Evolutionary conservation across 2,329 filamentous ascomycete species (phyloP).

Genomic region (Paraphaeosphaeria minitans): DNA sequence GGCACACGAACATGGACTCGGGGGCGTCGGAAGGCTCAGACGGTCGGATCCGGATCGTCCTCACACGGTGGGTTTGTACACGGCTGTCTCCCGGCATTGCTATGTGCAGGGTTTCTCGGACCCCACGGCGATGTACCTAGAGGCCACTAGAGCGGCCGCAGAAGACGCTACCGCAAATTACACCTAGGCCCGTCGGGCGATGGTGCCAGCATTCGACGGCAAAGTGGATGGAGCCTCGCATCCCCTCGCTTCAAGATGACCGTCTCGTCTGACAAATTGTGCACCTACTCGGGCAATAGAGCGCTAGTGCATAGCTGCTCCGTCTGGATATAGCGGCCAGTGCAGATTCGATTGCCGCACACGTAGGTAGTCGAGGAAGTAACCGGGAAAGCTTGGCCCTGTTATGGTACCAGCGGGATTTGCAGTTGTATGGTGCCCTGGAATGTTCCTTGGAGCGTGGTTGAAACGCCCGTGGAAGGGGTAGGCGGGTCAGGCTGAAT

Average conservation of each 20-base stretch:
- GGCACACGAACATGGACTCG: conserved; percentile 7
- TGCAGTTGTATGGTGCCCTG: conserved; percentile 3
- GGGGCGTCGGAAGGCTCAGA: not conserved
- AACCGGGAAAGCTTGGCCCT: conserved; percentile 7
- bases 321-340: conserved; percentile 5
- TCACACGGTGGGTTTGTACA: not conserved
- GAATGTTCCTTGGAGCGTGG: not conserved
- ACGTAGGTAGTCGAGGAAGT: conserved; percentile 1
- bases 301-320: conserved; percentile 3
- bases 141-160: not conserved
- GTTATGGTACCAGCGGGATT: conserved; percentile 1
- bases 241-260: conserved; percentile 9
- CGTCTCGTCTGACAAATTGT: conserved; percentile 1
- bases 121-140: conserved; percentile 10
- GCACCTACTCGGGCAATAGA: conserved; percentile 3
- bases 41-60: not conserved
- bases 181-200: not conserved
- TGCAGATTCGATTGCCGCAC: not conserved
- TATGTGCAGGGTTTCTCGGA: not conserved
- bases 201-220: not conserved
- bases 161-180: not conserved
- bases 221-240: conserved; percentile 3
- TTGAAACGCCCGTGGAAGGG: conserved; percentile 6
- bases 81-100: not conserved
- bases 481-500: conserved; percentile 11